A percentile compares a stretch with the other conserved stretches of the same genome.
These are phyloP conservation scores for Triangularia verruculosa DNA, from an alignment of 2,329 filamentous ascomycete genomes.

Conservation along the genomic window DNA sequence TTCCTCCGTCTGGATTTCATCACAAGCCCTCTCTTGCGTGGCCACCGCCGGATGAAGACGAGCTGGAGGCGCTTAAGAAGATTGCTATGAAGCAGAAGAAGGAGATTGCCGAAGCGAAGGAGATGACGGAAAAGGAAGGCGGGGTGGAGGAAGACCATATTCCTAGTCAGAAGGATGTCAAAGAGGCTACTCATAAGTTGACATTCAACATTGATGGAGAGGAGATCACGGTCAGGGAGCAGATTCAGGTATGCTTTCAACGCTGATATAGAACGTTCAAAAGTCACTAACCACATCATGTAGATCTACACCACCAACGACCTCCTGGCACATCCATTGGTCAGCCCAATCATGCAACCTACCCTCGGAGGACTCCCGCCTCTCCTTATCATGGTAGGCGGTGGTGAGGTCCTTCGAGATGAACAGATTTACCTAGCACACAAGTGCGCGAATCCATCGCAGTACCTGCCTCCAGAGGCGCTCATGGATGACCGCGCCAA, in stretches of 20 bases:
- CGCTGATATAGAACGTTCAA: slow-evolving; percentile 20
- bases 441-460: slow-evolving; percentile 80
- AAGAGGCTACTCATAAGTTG: slow-evolving; percentile 37
- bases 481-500: slow-evolving; percentile 62
- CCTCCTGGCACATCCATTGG: slow-evolving; percentile 79
- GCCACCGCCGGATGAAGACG: slow-evolving; percentile 84
- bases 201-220: slow-evolving; percentile 70
- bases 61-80: slow-evolving; percentile 55
- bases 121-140: slow-evolving; percentile 11
- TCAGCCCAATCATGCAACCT: slow-evolving; percentile 84
- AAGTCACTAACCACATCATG: not conserved
- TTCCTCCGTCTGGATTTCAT: slow-evolving; percentile 82
- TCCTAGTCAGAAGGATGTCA: slow-evolving; percentile 26
- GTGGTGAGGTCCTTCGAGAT: slow-evolving; percentile 84
- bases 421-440: slow-evolving; percentile 95
- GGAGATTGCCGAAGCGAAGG: slow-evolving; percentile 26
- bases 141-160: slow-evolving; percentile 13
- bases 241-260: slow-evolving; percentile 69
- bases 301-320: slow-evolving; percentile 77
- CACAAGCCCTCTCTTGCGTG: slow-evolving; percentile 87
- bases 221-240: slow-evolving; percentile 74
- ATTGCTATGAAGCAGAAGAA: slow-evolving; percentile 39
- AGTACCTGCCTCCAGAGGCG: slow-evolving; percentile 67
- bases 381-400: slow-evolving; percentile 79
- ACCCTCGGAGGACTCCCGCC: slow-evolving; percentile 88